phyloP scores from a whole-genome alignment of 441 rosid species.

The Populus hybrid region DNA sequence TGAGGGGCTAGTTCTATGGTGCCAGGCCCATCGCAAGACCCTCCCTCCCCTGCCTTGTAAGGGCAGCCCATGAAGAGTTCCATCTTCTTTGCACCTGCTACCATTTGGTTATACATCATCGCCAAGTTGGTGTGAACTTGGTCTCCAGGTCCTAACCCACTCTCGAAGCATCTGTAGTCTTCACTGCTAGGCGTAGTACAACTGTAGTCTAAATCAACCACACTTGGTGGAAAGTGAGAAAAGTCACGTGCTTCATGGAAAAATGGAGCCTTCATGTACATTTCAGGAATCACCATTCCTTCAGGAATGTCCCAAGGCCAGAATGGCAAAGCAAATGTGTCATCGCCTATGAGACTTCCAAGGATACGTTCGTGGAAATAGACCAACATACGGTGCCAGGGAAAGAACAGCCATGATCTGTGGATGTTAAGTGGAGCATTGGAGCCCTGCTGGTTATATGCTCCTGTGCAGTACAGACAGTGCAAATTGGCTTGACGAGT shows the following conservation, averaged over 20 bases:
- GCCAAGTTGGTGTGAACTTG: neutral
- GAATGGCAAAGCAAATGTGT: neutral
- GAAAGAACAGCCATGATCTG: neutral
- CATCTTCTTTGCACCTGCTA: neutral
- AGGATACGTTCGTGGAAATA: neutral
- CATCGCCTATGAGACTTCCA: neutral
- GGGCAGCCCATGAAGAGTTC: neutral
- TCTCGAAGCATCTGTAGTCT: neutral
- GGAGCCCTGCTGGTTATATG: neutral
- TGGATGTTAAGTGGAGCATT: neutral
- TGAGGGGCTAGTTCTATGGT: neutral
- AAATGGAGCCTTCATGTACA: neutral
- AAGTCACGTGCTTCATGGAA: neutral
- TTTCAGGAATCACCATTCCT: neutral
- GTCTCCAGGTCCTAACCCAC: neutral
- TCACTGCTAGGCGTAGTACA: neutral
- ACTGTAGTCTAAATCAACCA: neutral
- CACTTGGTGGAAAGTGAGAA: neutral
- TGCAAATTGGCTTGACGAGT: neutral
- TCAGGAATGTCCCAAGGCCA: neutral
- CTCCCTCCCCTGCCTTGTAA: neutral
- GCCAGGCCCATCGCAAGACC: neutral
- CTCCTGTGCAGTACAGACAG: neutral
- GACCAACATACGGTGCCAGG: neutral
- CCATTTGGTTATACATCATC: neutral